Base-by-base conservation (phyloP, 768 basidiomycete species). In the Russula earlei region DNA sequence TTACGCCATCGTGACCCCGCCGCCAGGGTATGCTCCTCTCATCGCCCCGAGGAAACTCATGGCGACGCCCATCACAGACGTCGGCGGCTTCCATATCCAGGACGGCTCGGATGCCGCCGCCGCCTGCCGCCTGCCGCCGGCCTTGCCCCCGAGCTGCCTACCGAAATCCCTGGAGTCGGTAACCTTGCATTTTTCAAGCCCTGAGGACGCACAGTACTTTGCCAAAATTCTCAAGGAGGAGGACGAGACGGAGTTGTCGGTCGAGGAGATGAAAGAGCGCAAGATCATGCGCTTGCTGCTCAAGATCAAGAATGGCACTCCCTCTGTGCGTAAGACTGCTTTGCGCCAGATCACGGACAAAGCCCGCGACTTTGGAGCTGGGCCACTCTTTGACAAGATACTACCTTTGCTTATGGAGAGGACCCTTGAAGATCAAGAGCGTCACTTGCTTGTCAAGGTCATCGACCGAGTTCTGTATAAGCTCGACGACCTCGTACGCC, bases 271-370 rank as follows among this genome's bases (percentile, higher is more conserved):
- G 83, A 99, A 99, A 74, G 96, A 98, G 74, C 84, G 95, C 67
- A 99, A 98, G 71, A 98, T 98, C 65, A 97, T 98, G 94, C 86
- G 96, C 24, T 74, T 99, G 22, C 75, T 99, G 51, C 79, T 99
- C 64, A 98, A 98, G 73, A 98, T 99, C 73, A 98, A 99, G 77
- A 99, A 98, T 67, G 96, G 96, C 47, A 98, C 95, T 3, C 96
- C 96, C 25, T 95, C 96, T 11, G 93, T 97, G 56, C 86, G 96
- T 55, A 99, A 99, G 71, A 92, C 95, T 1, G 96, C 96, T 12
- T 83, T 98, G 36, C 82, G 95, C 49, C 95, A 98, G 68, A 98
- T 99, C 65, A 98, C 96, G 15, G 96, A 99, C 78, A 96, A 97
- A 69, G 96, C 96, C 59, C 86, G 96, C 62, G 93, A 99, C 65